Conservation (phyloP, 495 filamentous ascomycete species). For the Barbatosphaeria neglecta region DNA sequence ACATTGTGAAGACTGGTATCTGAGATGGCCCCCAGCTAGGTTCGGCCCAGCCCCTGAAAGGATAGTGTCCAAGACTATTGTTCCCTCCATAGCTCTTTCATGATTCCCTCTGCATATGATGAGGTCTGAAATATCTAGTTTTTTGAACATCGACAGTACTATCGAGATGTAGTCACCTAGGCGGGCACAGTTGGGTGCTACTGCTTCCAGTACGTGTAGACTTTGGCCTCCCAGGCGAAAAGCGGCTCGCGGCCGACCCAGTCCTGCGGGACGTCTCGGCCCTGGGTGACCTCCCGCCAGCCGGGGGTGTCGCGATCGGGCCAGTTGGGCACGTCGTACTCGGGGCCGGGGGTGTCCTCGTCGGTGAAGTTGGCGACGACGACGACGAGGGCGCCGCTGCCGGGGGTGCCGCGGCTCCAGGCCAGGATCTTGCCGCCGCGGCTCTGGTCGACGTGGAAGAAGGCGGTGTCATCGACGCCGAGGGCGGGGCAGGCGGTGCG, state of each 20-base stretch:
- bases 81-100: too few relatives aligned
- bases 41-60: too few relatives aligned
- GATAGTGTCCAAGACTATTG: too few relatives aligned
- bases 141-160: too few relatives aligned
- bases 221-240: constrained; percentile 17
- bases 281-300: constrained; percentile 18
- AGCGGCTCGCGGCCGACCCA: constrained; percentile 21
- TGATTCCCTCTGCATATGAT: too few relatives aligned
- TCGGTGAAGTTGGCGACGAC: constrained; percentile 19
- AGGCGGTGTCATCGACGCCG: constrained; percentile 15
- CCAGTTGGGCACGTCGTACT: constrained; percentile 16
- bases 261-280: constrained; percentile 9
- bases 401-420: constrained; percentile 9
- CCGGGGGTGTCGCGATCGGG: constrained; percentile 8
- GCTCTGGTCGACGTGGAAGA: constrained; percentile 15
- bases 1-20: too few relatives aligned
- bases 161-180: too few relatives aligned
- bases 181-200: too few relatives aligned
- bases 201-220: constrained; percentile 19
- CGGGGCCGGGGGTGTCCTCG: constrained; percentile 12
- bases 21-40: too few relatives aligned
- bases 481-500: constrained; percentile 14
- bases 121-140: too few relatives aligned
- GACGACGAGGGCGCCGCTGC: constrained; percentile 8
- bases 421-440: constrained; percentile 17